phyloP scores from a whole-genome alignment of 768 basidiomycete genomes.

The Amanita subjunquillea region DNA sequence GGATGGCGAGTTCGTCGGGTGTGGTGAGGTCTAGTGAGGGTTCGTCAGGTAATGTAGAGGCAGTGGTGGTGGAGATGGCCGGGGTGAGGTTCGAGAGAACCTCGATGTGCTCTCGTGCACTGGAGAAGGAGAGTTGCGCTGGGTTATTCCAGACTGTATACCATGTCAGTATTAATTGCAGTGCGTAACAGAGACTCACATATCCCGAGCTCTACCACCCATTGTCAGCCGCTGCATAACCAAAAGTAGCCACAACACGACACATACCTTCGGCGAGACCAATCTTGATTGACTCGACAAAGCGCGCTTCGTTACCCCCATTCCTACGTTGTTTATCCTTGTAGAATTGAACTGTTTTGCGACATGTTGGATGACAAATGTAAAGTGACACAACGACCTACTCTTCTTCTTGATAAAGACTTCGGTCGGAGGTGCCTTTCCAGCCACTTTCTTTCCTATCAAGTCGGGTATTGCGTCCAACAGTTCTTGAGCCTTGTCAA shows the following conservation, averaged over 20 bases:
- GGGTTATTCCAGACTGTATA: conserved; percentile 71
- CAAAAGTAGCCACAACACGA: not conserved
- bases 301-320: conserved; percentile 42
- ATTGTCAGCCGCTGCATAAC: not conserved
- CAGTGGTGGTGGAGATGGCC: conserved; percentile 11
- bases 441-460: conserved; percentile 51
- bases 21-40: conserved; percentile 42
- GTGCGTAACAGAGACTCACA: conserved; percentile 33
- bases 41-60: not conserved
- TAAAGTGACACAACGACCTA: conserved; percentile 18
- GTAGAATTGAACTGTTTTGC: conserved; percentile 56
- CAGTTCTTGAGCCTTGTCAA: conserved; percentile 47
- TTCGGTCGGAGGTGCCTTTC: conserved; percentile 67
- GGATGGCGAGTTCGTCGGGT: conserved; percentile 59
- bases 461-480: conserved; percentile 52
- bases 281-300: conserved; percentile 46
- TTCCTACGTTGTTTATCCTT: conserved; percentile 51
- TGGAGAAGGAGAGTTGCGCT: conserved; percentile 39
- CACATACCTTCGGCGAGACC: conserved; percentile 59
- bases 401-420: conserved; percentile 70
- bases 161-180: not conserved
- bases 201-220: conserved; percentile 47
- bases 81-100: conserved; percentile 43
- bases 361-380: not conserved
- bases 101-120: conserved; percentile 51